Base-by-base conservation (phyloP, 768 basidiomycete species). In the Hypholoma fasciculare region DNA sequence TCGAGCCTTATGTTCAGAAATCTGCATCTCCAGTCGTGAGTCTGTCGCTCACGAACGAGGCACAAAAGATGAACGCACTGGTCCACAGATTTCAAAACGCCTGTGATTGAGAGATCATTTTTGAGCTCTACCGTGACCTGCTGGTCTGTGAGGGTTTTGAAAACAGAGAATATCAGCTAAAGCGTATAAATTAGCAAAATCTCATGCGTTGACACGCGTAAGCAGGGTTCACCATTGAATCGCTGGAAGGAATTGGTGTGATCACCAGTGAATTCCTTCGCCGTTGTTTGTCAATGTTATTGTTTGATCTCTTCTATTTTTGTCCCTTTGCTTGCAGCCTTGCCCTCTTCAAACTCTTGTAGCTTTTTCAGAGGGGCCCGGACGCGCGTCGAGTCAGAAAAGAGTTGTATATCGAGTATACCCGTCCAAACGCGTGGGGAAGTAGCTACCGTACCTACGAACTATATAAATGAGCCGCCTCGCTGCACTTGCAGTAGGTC, bases 131-230 rank as follows among this genome's bases (percentile, higher is more conserved):
- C 96, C 4, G 92, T 94, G 67, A 98, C 96, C 68, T 89, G 86
- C 70, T 98, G 96, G 75, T 98, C 95, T 9, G 96, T 98, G 34
- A 99, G 86, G 8, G 97, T 98, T 77, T 98, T 98, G 88, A 99
- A 98, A 26, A 98, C 96, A 46, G 96, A 98, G 78, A 93, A 94
- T 63, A 94, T 96, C 65, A 96, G 88, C 94, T 92, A 61, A 36
- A 64, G 39, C 19, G 20, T 39, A 7, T 14, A 30, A 48, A 7
- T 54, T 17, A 50, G 47, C 63, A 40, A 13, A 34, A 19, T 47
- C 20, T 47, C 9, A 34, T 11, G 3, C 44, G 26, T 61, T 11
- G 39, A 47, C 52, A 42, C 49, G 30, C 34, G 38, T 27, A 26
- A 13, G n/a, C 47, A 37, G 17, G 36, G 58, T 61, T 56, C 34